Evolutionary conservation across 1,284 basidiomycete species (phyloP).

Genomic region (Bjerkandera adusta): DNA sequence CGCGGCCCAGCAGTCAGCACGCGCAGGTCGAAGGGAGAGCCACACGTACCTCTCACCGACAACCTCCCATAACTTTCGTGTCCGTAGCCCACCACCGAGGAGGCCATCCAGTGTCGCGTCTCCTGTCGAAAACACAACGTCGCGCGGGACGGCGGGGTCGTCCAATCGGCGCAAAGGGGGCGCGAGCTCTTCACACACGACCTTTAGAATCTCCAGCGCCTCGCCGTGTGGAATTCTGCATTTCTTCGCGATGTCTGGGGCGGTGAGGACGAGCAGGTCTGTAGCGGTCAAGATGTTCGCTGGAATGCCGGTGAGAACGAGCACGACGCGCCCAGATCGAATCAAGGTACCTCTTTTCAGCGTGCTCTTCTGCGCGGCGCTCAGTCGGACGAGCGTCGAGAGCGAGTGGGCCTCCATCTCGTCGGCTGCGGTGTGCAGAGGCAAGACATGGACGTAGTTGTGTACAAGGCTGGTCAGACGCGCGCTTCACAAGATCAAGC

Average conservation of each 20-base stretch:
- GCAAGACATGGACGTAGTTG: not conserved
- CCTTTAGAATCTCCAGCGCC: slow-evolving; percentile 46
- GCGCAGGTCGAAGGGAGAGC: not conserved
- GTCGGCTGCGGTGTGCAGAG: not conserved
- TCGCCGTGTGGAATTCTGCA: slow-evolving; percentile 50
- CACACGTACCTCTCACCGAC: slow-evolving; percentile 77
- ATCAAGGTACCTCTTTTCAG: slow-evolving; percentile 20
- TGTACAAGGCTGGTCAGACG: too few relatives aligned
- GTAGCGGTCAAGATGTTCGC: slow-evolving; percentile 32
- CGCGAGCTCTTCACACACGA: slow-evolving; percentile 40
- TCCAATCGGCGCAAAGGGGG: slow-evolving; percentile 36
- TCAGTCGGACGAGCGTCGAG: slow-evolving; percentile 6
- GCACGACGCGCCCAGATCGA: not conserved
- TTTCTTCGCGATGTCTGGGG: slow-evolving; percentile 50
- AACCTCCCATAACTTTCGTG: slow-evolving; percentile 81
- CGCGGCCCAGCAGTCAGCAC: slow-evolving; percentile 2
- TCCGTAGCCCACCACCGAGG: slow-evolving; percentile 73
- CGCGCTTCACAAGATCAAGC: too few relatives aligned
- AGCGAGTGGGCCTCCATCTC: slow-evolving; percentile 15
- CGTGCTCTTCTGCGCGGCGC: slow-evolving; percentile 16
- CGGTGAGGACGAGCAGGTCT: slow-evolving; percentile 48
- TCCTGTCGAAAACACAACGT: slow-evolving; percentile 63
- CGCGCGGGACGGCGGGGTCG: slow-evolving; percentile 33
- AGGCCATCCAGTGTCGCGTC: slow-evolving; percentile 62
- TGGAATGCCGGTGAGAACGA: slow-evolving; percentile 12